Conservation (phyloP, 2,329 filamentous ascomycete species). For the Cladosporium oxysporum region DNA sequence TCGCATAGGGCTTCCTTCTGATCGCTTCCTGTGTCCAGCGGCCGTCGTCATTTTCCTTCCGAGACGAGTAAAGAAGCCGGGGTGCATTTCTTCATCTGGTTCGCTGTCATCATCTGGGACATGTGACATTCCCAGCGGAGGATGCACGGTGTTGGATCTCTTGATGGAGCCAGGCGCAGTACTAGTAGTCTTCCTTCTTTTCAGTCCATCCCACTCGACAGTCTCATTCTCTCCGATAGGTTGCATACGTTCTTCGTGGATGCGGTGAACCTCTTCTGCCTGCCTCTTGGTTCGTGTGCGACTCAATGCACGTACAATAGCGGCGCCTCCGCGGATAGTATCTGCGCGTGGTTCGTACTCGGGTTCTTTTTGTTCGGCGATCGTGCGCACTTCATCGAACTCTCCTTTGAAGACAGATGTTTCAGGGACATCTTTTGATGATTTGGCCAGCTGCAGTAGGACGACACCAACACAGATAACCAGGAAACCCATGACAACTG, state of each 20-base stretch:
- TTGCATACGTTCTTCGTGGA: constrained; percentile 79
- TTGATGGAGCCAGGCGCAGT: constrained; percentile 47
- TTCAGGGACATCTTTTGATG: constrained; percentile 95
- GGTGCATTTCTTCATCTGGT: constrained; percentile 46
- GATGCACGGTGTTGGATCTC: constrained; percentile 60
- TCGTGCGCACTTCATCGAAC: constrained; percentile 90
- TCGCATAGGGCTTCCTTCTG: constrained; percentile 35
- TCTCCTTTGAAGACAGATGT: constrained; percentile 89
- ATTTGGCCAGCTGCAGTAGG: constrained; percentile 93
- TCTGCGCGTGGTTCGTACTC: constrained; percentile 96
- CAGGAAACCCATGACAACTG: constrained; percentile 89
- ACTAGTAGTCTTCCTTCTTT: constrained; percentile 65
- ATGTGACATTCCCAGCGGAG: constrained; percentile 82
- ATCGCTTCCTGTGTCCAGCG: constrained; percentile 23
- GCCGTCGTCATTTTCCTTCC: constrained; percentile 27
- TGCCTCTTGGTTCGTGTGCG: constrained; percentile 75
- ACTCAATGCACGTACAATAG: constrained; percentile 83
- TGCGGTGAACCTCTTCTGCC: constrained; percentile 72
- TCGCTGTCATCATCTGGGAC: constrained; percentile 64
- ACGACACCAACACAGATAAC: constrained; percentile 93
- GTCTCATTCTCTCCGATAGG: constrained; percentile 76
- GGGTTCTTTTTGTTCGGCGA: constrained; percentile 93
- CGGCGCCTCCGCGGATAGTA: constrained; percentile 86
- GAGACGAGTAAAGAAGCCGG: constrained; percentile 48
- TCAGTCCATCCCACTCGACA: constrained; percentile 89